These are phyloP conservation scores for Agaricus sinodeliciosus DNA, from an alignment of 768 basidiomycete genomes.

Conservation along the genomic window DNA sequence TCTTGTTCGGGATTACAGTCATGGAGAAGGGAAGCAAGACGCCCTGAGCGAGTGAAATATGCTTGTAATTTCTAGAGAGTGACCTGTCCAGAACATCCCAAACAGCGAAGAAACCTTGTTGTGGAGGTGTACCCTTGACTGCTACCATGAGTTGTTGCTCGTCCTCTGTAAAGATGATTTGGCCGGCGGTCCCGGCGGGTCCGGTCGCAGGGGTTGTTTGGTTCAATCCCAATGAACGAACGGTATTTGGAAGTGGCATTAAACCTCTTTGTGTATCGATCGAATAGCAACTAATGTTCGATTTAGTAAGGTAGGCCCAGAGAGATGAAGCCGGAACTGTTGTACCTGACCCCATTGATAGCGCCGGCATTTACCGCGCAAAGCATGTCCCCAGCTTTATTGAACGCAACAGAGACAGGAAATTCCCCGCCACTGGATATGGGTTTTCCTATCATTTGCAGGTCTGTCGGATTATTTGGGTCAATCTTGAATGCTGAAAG, in stretches of 20 bases:
- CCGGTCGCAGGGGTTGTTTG: slow-evolving; percentile 47
- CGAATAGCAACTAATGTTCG: slow-evolving; percentile 29
- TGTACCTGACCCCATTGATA: slow-evolving; percentile 31
- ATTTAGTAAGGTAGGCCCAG: not conserved
- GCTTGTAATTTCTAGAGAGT: slow-evolving; percentile 34
- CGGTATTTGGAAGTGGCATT: slow-evolving; percentile 30
- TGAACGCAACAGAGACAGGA: slow-evolving; percentile 38
- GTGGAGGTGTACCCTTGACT: slow-evolving; percentile 41
- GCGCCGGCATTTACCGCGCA: slow-evolving; percentile 39
- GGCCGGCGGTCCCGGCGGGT: slow-evolving; percentile 36
- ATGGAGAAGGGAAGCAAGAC: slow-evolving; percentile 45
- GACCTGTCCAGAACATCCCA: slow-evolving; percentile 16
- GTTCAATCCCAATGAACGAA: slow-evolving; percentile 36
- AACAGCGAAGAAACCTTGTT: slow-evolving; percentile 31
- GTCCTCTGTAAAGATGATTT: slow-evolving; percentile 42
- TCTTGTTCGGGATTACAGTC: slow-evolving; percentile 27
- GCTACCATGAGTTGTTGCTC: slow-evolving; percentile 37
- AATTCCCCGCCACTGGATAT: slow-evolving; percentile 41
- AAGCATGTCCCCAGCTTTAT: slow-evolving; percentile 22
- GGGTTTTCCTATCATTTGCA: slow-evolving; percentile 37
- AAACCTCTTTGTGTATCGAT: slow-evolving; percentile 37
- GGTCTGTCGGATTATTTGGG: slow-evolving; percentile 32
- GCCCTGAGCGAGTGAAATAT: slow-evolving; percentile 23
- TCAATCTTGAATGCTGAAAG: slow-evolving; percentile 34
- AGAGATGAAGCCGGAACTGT: slow-evolving; percentile 15